Base-by-base conservation (phyloP, 1,284 basidiomycete genomes). In the Moesziomyces aphidis region DNA sequence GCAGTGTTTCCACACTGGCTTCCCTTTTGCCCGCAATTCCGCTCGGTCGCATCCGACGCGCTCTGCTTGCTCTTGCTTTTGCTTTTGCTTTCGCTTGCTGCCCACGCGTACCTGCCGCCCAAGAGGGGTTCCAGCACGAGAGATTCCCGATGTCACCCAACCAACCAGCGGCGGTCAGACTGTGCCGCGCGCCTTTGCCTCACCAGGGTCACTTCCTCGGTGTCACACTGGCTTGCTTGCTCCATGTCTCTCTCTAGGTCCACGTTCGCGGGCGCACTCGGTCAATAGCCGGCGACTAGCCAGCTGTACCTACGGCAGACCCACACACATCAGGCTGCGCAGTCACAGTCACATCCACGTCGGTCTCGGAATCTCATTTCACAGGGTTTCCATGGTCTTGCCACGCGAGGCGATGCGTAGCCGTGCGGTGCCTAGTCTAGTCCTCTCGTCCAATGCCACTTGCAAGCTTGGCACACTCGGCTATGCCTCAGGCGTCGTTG, bases 61-160 rank as follows among this genome's bases (percentile, higher is more conserved):
- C 48, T 31, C 22, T 26, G n/a, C 4, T 24, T 9, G 24, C 36
- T 21, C 26, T 28, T 6, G 26, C 26, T 28, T 28, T 48, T 23
- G 36, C 55, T 22, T 7, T 28, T 48, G 39, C 23, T 47, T 28
- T 7, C 4, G 9, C 11, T 36, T 5, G 22, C 13, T 42, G 17
- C 39, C 13, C 39, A 43, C 47, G 17, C 55, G 55, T 49, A 43
- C 47, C 49, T 58, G 56, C 49, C 36, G 17, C 17, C 39, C 17
- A 17, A 19, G n/a, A 19, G 13, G 31, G 10, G 31, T 34, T 34
- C 31, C 13, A 34, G 31, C 4, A 8, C 39, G 39, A 42, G 39
- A 42, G 59, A 61, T 61, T 61, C 17, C 59, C 59, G 59, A 61
- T 55, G 52, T 55, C 59, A 61, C 42, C 21, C 51, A 23, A 44